A percentile compares a stretch with the other conserved stretches of the same genome.
These are phyloP conservation scores for Cercospora sesami DNA, from an alignment of 2,329 filamentous ascomycete species.

Conservation along the genomic window DNA sequence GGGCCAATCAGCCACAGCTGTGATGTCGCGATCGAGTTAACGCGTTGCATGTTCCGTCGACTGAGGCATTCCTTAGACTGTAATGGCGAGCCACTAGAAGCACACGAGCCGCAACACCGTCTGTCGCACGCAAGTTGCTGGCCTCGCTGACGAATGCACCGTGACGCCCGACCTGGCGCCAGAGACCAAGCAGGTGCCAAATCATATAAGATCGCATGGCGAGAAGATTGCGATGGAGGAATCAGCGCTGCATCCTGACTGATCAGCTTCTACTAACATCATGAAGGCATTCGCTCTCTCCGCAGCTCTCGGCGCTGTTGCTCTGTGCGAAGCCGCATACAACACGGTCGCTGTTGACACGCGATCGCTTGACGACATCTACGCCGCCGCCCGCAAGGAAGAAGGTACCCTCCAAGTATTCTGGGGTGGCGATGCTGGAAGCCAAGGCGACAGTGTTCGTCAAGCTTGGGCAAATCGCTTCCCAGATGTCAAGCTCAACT, in stretches of 20 bases:
- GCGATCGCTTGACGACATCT: slow-evolving; percentile 52
- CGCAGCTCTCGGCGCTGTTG: slow-evolving; percentile 3
- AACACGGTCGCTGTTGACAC: slow-evolving; percentile 41
- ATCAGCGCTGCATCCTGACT: not conserved
- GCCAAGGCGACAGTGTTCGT: slow-evolving; percentile 45
- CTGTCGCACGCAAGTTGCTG: not conserved
- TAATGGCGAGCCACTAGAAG: not conserved
- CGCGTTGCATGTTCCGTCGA: not conserved
- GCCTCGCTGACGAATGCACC: not conserved
- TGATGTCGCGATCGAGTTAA: not conserved
- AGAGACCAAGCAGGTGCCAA: not conserved
- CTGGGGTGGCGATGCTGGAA: slow-evolving; percentile 40
- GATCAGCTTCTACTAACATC: not conserved
- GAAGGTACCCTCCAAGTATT: slow-evolving; percentile 49
- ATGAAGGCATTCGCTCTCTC: slow-evolving; percentile 2
- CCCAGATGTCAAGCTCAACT: slow-evolving; percentile 53
- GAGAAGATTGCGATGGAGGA: not conserved
- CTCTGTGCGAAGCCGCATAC: slow-evolving; percentile 10
- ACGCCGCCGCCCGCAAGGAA: slow-evolving; percentile 53
- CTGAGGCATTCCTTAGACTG: not conserved
- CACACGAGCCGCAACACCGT: not conserved
- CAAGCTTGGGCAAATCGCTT: slow-evolving; percentile 50
- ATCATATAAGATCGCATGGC: not conserved
- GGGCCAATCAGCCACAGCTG: not conserved
- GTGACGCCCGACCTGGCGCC: not conserved